Base-by-base conservation (phyloP, 2,329 filamentous ascomycete species). In the Gaeumannomyces sp. region DNA sequence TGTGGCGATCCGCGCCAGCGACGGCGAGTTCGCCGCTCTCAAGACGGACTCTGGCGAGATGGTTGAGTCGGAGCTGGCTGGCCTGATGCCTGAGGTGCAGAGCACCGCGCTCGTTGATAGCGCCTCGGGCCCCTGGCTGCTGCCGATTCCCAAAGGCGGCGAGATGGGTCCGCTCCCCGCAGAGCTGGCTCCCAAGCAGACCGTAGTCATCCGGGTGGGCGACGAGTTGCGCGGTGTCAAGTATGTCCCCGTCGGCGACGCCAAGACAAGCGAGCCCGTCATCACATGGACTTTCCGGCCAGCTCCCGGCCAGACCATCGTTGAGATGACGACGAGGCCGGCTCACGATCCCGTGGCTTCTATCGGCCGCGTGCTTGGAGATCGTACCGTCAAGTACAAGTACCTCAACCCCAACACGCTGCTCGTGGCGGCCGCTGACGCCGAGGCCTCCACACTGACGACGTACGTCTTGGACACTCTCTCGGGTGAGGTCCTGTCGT, bases 301-400 rank as follows among this genome's bases (percentile, higher is more conserved):
- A 11, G 81, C 85, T 0, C 72, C 80, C 1, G 87, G 86, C 14
- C 85, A 96, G 73, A 86, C 81, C 66, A 86, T 98, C 64, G 79
- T 89, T 8, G 80, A 83, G 59, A 81, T 95, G 56, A 88, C 88
- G 2, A 83, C 88, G 25, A 85, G 89, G 61, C 88, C 92, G 13
- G 73, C 84, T 2, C 89, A 94, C 68, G 93, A 99, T 70, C 92
- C 92, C 0, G 88, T 98, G 61, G 94, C 95, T 3, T 98, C 95
- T 0, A 97, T 99, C 70, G 95, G 95, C 13, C 92, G 92, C 66
- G 95, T 98, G 1, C 85, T 99, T 28, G 93, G 93, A 31, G 90
- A 99, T 72, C 87, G 95, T 59, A 89, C 88, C n/a, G 95, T 99
- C 61, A 85, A 94, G 68, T 99, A 99, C 85, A 99, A 99, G 78